These are phyloP conservation scores for Trichoderma hamatum DNA, from an alignment of 2,329 filamentous ascomycete species.

Conservation along the genomic window DNA sequence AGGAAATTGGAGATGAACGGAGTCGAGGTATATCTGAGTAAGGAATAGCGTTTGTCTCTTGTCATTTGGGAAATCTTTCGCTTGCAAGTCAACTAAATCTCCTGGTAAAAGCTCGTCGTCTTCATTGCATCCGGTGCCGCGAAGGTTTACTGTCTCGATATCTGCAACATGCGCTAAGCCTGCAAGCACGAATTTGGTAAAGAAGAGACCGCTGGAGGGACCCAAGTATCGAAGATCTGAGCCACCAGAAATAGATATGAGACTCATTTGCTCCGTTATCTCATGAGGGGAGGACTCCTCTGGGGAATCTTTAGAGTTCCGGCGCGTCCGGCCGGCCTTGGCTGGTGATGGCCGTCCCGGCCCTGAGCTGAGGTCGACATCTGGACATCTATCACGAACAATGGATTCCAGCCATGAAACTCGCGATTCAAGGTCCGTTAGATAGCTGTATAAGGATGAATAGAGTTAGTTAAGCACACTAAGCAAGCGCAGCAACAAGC, in stretches of 20 bases:
- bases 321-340: background rate
- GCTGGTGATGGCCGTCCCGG: conserved; percentile 24
- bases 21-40: conserved; percentile 51
- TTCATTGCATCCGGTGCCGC: background rate
- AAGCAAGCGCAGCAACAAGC: too few relatives aligned
- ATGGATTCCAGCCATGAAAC: conserved; percentile 51
- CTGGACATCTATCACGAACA: conserved; percentile 46
- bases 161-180: conserved; percentile 13
- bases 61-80: conserved; percentile 21
- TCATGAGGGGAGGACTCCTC: conserved; percentile 48
- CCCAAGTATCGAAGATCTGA: conserved; percentile 56
- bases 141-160: conserved; percentile 16
- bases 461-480: background rate
- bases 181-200: conserved; percentile 53
- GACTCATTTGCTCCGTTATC: conserved; percentile 43
- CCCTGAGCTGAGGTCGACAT: conserved; percentile 43
- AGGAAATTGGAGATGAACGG: conserved; percentile 53
- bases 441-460: conserved; percentile 3
- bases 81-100: conserved; percentile 42
- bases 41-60: conserved; percentile 33
- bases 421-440: conserved; percentile 13
- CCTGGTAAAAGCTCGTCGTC: conserved; percentile 33
- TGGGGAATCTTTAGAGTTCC: conserved; percentile 21
- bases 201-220: conserved; percentile 58
- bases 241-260: conserved; percentile 53